These are phyloP conservation scores for Wickerhamiella sorbophila DNA, from an alignment of 805 yeast genomes.

Conservation along the genomic window DNA sequence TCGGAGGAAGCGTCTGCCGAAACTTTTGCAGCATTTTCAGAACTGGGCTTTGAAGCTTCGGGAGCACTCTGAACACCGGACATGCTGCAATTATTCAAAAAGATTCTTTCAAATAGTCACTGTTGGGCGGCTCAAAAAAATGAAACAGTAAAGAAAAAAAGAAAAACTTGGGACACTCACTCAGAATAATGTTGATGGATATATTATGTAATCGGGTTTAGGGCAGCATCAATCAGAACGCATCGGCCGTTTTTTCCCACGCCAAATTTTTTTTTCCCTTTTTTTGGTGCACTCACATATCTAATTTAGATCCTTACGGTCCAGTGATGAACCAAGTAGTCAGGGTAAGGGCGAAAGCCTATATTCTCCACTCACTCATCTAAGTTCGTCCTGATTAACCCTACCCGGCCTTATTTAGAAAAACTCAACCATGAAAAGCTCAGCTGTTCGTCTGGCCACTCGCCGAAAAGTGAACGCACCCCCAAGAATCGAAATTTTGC, in stretches of 20 bases:
- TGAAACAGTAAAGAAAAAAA: not conserved
- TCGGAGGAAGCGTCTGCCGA: conserved; percentile 20
- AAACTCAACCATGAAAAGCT: not conserved
- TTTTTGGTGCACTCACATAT: not conserved
- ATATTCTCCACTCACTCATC: not conserved
- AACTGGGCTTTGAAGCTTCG: not conserved
- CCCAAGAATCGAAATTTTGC: conserved; percentile 34
- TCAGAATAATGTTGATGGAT: not conserved
- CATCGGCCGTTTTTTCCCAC: too few species aligned
- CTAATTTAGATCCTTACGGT: not conserved
- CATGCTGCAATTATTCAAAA: not conserved
- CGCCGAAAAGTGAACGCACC: conserved; percentile 14
- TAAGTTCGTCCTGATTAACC: not conserved
- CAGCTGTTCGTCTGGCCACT: conserved; percentile 9
- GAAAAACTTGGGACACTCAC: not conserved
- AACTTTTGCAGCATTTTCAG: conserved; percentile 9
- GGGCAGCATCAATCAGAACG: not conserved
- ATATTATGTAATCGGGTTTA: not conserved
- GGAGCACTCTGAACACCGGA: not conserved
- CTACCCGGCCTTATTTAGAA: too few species aligned
- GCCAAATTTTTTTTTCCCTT: not conserved
- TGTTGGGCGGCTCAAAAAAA: not conserved
- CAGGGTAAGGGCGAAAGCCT: not conserved
- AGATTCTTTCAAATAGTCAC: not conserved
- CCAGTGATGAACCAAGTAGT: not conserved